Base-by-base conservation (phyloP, 2,329 filamentous ascomycete genomes). In the Phialophora chinensis region DNA sequence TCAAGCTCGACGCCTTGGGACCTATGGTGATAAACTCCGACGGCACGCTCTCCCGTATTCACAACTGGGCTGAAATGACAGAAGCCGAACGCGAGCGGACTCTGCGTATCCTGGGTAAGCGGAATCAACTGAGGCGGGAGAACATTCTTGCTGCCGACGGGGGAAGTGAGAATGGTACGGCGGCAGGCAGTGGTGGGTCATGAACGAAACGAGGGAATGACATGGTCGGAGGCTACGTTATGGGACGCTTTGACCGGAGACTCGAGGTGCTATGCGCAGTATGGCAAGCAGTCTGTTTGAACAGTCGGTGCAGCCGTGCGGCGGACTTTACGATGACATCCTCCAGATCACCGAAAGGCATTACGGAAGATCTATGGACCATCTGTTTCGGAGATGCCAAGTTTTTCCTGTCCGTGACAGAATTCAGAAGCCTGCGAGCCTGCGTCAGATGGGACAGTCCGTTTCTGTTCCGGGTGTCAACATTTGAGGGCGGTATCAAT, bases 41-140 rank as follows among this genome's bases (percentile, higher is more conserved):
- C 27, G 57, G 57, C 14, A 60, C 57, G n/a, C 57, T 60, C 42
- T 60, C 57, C 8, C 38, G 57, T 3, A 60, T 60, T 29, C 25
- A 60, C 17, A 60, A 60, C 23, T 60, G 57, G 57, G 44, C 38
- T 20, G 25, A 60, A 44, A 60, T 60, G 57, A 60, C 25, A 2
- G 42, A 60, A 29, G 14, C 31, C 5, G 57, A 60, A 31, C 42
- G 57, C 5, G 57, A 60, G 33, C 57, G 57, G 38, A 60, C 57
- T 14, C 44, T 60, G 3, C 57, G 57, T 31, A 60, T 60, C 27
- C 25, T 60, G 44, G 57, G 57, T 12, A 60, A 60, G 42, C 57
- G 57, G 27, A 60, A 60, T 38, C 44, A 60, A 52, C 20, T 60
- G 38, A 42, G 57, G 31, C 17, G 57, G 33, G 57, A 52, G 7